Conservation (phyloP, 495 filamentous ascomycete species). For the Hyaloscypha finlandica region DNA sequence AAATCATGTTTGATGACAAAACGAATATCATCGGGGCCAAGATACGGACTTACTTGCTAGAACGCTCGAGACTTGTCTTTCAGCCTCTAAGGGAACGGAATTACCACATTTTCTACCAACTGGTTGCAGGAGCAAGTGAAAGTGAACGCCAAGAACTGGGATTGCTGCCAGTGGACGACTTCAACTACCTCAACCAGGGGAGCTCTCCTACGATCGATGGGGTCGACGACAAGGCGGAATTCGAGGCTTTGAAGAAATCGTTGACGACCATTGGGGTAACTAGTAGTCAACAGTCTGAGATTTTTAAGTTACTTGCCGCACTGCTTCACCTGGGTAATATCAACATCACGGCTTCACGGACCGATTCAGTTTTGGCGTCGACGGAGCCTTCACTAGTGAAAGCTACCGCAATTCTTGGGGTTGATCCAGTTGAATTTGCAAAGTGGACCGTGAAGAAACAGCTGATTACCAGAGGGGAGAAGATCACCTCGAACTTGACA, state of each 20-base stretch:
- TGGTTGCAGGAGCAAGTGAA: conserved; percentile 91
- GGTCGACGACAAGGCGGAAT: conserved; percentile 94
- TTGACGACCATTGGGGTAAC: conserved; percentile 86
- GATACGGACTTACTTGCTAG: conserved; percentile 93
- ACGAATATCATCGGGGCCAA: conserved; percentile 98
- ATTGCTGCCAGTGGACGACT: conserved; percentile 81
- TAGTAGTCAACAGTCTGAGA: conserved; percentile 70
- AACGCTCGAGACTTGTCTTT: conserved; percentile 96
- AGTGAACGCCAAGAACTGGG: conserved; percentile 75
- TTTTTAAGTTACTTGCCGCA: conserved; percentile 90
- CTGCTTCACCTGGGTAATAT: conserved; percentile 94
- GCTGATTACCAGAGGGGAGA: conserved; percentile 93
- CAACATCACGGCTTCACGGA: conserved; percentile 87
- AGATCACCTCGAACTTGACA: conserved; percentile 94
- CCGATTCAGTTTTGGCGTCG: conserved; percentile 79
- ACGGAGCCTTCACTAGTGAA: conserved; percentile 78
- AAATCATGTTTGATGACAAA: conserved; percentile 96
- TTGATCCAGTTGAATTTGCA: conserved; percentile 84
- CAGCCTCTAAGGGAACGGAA: conserved; percentile 97
- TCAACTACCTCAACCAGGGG: conserved; percentile 95
- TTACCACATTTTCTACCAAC: conserved; percentile 99
- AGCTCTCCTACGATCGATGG: conserved; percentile 88
- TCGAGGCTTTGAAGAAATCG: conserved; percentile 82
- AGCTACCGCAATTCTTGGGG: conserved; percentile 86
- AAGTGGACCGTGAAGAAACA: conserved; percentile 99